A percentile compares a stretch with the other conserved stretches of the same genome.
Conservation (phyloP, 164 flowering plant genomes). For the Chimonanthus praecox region DNA sequence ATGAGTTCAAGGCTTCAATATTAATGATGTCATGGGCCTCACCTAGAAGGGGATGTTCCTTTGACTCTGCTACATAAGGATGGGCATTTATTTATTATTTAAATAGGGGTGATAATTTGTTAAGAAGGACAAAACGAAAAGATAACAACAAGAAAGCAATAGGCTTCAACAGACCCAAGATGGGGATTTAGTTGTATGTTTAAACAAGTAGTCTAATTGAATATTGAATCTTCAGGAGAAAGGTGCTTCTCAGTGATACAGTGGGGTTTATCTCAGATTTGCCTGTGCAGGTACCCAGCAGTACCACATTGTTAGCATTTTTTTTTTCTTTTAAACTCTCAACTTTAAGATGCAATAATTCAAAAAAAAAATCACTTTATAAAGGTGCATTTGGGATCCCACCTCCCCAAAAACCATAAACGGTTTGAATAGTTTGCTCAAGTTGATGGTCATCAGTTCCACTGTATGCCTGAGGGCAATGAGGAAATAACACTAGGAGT, state of each 20-base stretch:
- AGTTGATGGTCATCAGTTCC: neutral
- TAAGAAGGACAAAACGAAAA: too few relatives aligned
- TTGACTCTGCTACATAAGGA: neutral
- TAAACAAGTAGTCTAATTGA: slow-evolving; percentile 2
- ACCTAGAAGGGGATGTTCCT: neutral
- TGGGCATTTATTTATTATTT: neutral
- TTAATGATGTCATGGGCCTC: neutral
- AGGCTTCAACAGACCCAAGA: neutral
- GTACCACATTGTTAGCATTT: neutral
- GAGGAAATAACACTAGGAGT: neutral
- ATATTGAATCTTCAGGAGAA: slow-evolving; percentile 50
- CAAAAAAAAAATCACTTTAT: neutral
- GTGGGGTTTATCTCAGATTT: slow-evolving; percentile 97
- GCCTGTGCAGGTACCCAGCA: slow-evolving; percentile 74
- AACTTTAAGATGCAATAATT: too few relatives aligned
- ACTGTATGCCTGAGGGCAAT: too few relatives aligned
- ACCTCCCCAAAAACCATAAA: neutral
- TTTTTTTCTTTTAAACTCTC: neutral
- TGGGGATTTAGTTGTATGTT: neutral
- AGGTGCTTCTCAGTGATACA: slow-evolving; percentile 89
- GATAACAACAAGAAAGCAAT: neutral
- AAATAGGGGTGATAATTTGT: neutral
- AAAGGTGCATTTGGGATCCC: neutral
- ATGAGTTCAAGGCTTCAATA: neutral
- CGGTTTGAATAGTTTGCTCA: neutral